A percentile compares a stretch with the other conserved stretches of the same genome.
These are phyloP conservation scores for Cryptosporidium xiaoi DNA, from an alignment of 169 alveolate species.

Conservation along the genomic window DNA sequence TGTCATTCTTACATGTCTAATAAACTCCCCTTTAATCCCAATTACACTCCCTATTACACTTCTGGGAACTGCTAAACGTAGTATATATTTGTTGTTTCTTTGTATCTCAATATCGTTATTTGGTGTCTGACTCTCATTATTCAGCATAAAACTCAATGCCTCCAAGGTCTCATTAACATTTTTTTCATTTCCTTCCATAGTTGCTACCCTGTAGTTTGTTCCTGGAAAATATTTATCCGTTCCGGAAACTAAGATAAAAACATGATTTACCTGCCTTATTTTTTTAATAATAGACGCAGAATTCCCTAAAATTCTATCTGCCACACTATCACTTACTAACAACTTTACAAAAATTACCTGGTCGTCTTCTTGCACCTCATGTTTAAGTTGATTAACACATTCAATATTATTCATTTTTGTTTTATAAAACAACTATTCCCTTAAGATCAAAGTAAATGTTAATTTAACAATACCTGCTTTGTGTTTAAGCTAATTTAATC, in stretches of 20 bases:
- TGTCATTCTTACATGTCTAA: slow-evolving; percentile 34
- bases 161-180: slow-evolving; percentile 64
- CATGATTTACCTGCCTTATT: slow-evolving; percentile 48
- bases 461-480: no score
- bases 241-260: slow-evolving; percentile 56
- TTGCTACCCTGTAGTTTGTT: slow-evolving; percentile 66
- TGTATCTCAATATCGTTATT: neutral
- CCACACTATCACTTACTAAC: slow-evolving; percentile 41
- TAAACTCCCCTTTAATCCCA: slow-evolving; percentile 68
- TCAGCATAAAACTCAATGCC: slow-evolving; percentile 30
- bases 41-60: slow-evolving; percentile 68
- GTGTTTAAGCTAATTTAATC: no score
- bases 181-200: slow-evolving; percentile 68
- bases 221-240: slow-evolving; percentile 61
- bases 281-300: slow-evolving; percentile 55
- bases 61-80: slow-evolving; percentile 64
- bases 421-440: neutral
- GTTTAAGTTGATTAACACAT: neutral
- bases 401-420: neutral
- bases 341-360: slow-evolving; percentile 29
- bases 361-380: slow-evolving; percentile 1
- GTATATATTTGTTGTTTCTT: slow-evolving; percentile 9
- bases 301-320: slow-evolving; percentile 36
- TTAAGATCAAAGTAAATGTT: slow-evolving; percentile 1
- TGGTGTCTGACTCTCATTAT: neutral